A percentile compares a stretch with the other conserved stretches of the same genome.
Conservation (phyloP, 495 filamentous ascomycete species). For the Aspergillus olivimuriae region DNA sequence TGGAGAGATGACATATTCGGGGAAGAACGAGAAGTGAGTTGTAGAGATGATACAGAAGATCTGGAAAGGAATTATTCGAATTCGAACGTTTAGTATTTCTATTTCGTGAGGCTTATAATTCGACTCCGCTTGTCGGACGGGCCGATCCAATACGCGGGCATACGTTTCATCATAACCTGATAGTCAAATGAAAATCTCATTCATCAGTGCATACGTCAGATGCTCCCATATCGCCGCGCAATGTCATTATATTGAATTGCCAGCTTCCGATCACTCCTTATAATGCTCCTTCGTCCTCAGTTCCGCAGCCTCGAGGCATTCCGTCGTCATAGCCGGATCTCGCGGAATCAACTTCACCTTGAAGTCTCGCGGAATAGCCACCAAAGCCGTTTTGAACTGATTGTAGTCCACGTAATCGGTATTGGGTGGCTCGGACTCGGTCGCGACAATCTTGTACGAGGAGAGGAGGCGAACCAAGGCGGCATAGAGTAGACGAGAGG, state of each 20-base stretch:
- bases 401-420: conserved; percentile 56
- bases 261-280: conserved; percentile 30
- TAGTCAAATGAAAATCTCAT: too few relatives aligned
- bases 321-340: conserved; percentile 22
- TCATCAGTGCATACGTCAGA: too few relatives aligned
- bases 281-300: conserved; percentile 37
- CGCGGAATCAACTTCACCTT: conserved; percentile 45
- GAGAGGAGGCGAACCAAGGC: conserved; percentile 43
- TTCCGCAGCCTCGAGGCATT: conserved; percentile 32
- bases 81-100: too few relatives aligned
- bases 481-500: conserved; percentile 42
- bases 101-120: too few relatives aligned
- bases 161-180: too few relatives aligned
- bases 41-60: background rate
- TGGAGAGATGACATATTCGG: background rate
- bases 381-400: conserved; percentile 46
- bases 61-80: too few relatives aligned
- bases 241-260: too few relatives aligned
- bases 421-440: conserved; percentile 41
- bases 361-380: conserved; percentile 50
- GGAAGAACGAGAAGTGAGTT: background rate
- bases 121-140: background rate
- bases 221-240: too few relatives aligned
- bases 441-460: conserved; percentile 46
- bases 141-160: background rate